Evolutionary conservation across 2,329 filamentous ascomycete genomes (phyloP), one percentile per base, ranked within the genome.

Genomic region (Clonostachys byssicola): DNA sequence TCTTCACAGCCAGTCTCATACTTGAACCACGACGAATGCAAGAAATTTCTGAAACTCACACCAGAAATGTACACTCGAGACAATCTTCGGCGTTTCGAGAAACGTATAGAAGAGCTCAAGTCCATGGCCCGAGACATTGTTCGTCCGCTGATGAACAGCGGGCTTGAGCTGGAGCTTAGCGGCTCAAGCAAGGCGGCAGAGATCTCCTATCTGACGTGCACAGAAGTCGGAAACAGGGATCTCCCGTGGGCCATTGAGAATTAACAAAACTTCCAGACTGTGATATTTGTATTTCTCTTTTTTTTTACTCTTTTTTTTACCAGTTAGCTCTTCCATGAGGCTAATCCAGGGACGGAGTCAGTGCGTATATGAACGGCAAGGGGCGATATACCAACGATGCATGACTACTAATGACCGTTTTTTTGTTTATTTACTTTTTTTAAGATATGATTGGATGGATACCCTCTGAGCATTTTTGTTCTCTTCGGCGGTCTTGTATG

Each of bases 81-180:
- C n/a, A 92, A 89, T 52, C 67, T 96, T 43, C 81, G 86, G 51
- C 77, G 88, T 5, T 95, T 96, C 56, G 92, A 96, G 71, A 83
- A 88, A 59, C 80, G 90, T 47, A 78, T 96, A 55, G 90, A 96
- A 49, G 92, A 96, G 71, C 75, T 96, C 47, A 96, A 96, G 70
- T 78, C 80, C 47, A 78, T 92, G 60, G 92, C 92, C 7, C 77
- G 88, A 46, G 89, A 95, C 58, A 75, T 87, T 14, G 92, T 96
- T 8, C 84, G 85, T 49, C 92, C 92, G 5, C 72, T 96, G 12
- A 95, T 95, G 85, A 80, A 86, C 45, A 94, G 89, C 60, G 88
- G 85, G 45, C 75, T 96, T 12, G 89, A 96, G 66, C 76, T 95
- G 43, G 90, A 95, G 62, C 64, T 89, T 46, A 61, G 59, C 44